phyloP scores from a whole-genome alignment of 306 rosid genomes.

The Sophora flavescens region DNA sequence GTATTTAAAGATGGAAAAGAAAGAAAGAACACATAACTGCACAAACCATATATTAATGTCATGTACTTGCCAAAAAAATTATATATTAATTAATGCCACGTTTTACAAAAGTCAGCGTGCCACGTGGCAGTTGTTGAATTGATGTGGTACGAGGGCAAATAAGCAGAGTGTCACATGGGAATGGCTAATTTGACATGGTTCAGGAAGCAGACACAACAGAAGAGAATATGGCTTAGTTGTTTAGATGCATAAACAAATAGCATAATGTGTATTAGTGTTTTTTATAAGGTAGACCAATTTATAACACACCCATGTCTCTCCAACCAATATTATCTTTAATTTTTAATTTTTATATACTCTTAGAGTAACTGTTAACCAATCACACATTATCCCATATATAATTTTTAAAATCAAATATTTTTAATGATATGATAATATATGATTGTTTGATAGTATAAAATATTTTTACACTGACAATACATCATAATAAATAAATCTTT shows the following conservation, averaged over 20 bases:
- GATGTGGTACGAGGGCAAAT: slow-evolving; percentile 30
- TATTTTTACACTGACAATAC: no score
- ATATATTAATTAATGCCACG: slow-evolving; percentile 17
- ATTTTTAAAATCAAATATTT: no score
- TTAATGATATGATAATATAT: no score
- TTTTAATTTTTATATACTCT: not conserved
- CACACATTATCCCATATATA: no score
- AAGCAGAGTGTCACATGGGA: slow-evolving; percentile 50
- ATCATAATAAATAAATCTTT: no score
- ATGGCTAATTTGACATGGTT: slow-evolving; percentile 43
- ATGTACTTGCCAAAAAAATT: not conserved
- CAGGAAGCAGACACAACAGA: slow-evolving; percentile 45
- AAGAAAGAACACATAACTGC: slow-evolving; percentile 35
- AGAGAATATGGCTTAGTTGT: slow-evolving; percentile 61
- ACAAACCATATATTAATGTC: slow-evolving; percentile 32
- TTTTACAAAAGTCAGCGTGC: slow-evolving; percentile 36
- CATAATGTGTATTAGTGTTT: slow-evolving; percentile 31
- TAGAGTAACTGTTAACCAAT: no score
- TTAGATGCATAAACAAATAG: slow-evolving; percentile 45
- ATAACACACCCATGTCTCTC: slow-evolving; percentile 49
- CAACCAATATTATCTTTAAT: slow-evolving; percentile 39
- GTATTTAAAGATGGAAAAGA: slow-evolving; percentile 36
- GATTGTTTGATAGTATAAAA: no score
- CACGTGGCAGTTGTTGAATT: slow-evolving; percentile 40
- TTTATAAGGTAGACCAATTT: slow-evolving; percentile 44